Conservation (phyloP, 352 stramenopile species). For the Phytophthora idaei region DNA sequence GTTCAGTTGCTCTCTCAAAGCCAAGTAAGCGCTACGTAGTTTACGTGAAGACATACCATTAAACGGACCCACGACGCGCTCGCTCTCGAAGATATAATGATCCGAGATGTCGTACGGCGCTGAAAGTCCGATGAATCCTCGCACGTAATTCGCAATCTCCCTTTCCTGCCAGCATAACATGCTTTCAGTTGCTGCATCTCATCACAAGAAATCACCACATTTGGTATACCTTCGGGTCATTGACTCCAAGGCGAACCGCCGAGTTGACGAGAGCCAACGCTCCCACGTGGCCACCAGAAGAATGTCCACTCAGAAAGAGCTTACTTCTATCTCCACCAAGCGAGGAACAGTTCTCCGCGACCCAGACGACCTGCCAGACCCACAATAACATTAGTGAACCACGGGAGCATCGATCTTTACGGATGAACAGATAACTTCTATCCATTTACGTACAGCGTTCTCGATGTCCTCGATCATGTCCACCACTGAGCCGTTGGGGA, state of each 20-base stretch:
- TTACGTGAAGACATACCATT: constrained; percentile 31
- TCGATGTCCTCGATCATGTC: constrained; percentile 92
- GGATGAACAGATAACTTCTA: background rate
- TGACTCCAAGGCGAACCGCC: constrained; percentile 41
- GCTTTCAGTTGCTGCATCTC: background rate
- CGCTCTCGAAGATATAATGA: constrained; percentile 74
- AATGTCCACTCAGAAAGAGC: constrained; percentile 72
- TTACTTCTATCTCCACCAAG: constrained; percentile 56
- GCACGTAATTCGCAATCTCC: constrained; percentile 44
- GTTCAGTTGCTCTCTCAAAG: background rate
- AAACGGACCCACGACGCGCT: constrained; percentile 55
- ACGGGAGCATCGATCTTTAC: background rate
- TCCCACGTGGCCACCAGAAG: constrained; percentile 63
- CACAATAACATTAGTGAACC: constrained; percentile 8
- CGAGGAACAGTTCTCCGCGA: constrained; percentile 45
- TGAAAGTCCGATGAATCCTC: constrained; percentile 68
- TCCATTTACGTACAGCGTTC: constrained; percentile 45
- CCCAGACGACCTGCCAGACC: constrained; percentile 56
- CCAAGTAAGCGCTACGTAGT: background rate
- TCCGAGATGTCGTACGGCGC: constrained; percentile 78
- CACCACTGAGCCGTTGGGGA: constrained; percentile 77
- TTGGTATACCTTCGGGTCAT: constrained; percentile 20
- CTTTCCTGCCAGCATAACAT: constrained; percentile 9
- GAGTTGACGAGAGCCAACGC: constrained; percentile 64
- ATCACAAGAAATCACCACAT: background rate